Conservation (phyloP, 1,284 basidiomycete genomes). For the Rhodotorula sp. region DNA sequence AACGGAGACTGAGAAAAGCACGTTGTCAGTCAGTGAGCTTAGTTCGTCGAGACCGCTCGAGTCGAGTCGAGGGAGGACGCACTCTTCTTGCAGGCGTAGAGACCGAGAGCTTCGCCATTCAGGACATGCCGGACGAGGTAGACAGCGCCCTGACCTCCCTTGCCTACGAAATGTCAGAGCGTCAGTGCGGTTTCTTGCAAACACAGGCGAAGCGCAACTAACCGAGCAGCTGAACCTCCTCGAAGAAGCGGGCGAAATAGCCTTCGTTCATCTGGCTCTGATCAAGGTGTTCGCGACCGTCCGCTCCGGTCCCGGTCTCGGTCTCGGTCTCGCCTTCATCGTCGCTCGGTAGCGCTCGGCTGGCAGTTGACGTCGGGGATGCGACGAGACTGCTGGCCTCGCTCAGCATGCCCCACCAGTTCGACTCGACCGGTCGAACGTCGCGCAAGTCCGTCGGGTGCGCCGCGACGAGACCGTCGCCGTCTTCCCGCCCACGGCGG, state of each 20-base stretch:
- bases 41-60: too few species aligned
- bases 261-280: conserved; percentile 37
- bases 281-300: conserved; percentile 13
- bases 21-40: too few species aligned
- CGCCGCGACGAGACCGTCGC: not conserved
- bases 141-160: conserved; percentile 37
- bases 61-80: too few species aligned
- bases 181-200: too few species aligned
- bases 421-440: too few species aligned
- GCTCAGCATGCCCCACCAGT: conserved; percentile 15
- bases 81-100: conserved; percentile 44
- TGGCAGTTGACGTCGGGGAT: conserved; percentile 19
- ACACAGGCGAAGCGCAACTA: not conserved
- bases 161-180: not conserved
- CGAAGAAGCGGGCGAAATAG: conserved; percentile 42
- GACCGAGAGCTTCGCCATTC: conserved; percentile 41
- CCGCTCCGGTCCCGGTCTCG: too few species aligned
- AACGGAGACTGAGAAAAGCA: conserved; percentile 37
- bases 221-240: conserved; percentile 36
- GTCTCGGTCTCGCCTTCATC: too few species aligned
- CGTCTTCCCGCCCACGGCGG: too few species aligned
- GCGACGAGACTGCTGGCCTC: conserved; percentile 27
- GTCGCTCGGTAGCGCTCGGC: too few species aligned
- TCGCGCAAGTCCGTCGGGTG: conserved; percentile 17
- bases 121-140: conserved; percentile 43